Percentiles rank a stretch among this genome's conserved stretches.
Conservation (phyloP, 306 rosid genomes). For the Quercus variabilis region DNA sequence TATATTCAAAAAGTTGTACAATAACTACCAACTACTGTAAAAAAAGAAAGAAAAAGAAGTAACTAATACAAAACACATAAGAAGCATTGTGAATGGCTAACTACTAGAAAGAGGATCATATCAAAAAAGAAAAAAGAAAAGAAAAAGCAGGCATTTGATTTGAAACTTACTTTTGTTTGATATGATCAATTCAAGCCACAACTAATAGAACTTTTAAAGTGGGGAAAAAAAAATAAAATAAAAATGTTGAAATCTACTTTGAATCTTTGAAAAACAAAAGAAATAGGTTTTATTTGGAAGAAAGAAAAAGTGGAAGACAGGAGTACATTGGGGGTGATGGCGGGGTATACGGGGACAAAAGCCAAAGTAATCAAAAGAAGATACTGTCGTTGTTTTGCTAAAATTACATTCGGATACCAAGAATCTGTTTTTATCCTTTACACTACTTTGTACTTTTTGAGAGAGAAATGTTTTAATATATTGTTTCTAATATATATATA, state of each 20-base stretch:
- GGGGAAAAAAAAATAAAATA: not conserved
- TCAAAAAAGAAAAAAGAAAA: too few relatives aligned
- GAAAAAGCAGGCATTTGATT: too few relatives aligned
- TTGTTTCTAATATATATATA: not conserved
- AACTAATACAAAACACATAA: not conserved
- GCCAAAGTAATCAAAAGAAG: constrained; percentile 34
- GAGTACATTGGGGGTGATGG: not conserved
- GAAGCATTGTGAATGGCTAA: too few relatives aligned
- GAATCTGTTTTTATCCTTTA: constrained; percentile 1
- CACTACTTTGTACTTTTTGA: constrained; percentile 1
- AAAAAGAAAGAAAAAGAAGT: too few relatives aligned
- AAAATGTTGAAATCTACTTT: constrained; percentile 4
- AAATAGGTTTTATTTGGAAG: not conserved
- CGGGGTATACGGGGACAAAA: constrained; percentile 29
- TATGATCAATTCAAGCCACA: too few relatives aligned
- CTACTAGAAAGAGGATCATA: too few relatives aligned
- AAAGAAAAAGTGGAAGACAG: not conserved
- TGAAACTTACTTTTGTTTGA: too few relatives aligned
- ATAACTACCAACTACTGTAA: too few relatives aligned
- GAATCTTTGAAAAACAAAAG: constrained; percentile 24
- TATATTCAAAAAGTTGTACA: too few relatives aligned
- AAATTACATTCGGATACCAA: constrained; percentile 31
- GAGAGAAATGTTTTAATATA: not conserved
- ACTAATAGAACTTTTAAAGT: not conserved
- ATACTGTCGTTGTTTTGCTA: constrained; percentile 22